These are phyloP conservation scores for Didymellaceae sp. DNA, from an alignment of 2,329 filamentous ascomycete species.

Conservation along the genomic window DNA sequence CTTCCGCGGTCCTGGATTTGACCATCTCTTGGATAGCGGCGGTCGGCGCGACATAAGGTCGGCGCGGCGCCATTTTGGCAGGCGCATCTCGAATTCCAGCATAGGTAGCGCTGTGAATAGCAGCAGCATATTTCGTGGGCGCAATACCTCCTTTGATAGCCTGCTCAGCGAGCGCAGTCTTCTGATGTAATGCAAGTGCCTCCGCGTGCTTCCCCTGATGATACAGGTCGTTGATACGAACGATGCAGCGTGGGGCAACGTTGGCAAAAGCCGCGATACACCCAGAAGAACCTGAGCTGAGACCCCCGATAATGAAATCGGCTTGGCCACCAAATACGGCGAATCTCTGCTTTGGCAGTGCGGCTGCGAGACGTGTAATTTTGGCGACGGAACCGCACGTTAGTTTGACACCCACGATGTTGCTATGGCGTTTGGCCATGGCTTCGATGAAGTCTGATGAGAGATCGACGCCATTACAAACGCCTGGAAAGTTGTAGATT, in stretches of 20 bases:
- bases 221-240: conserved; percentile 65
- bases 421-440: conserved; percentile 61
- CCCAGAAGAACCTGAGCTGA: conserved; percentile 59
- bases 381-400: conserved; percentile 76
- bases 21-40: conserved; percentile 20
- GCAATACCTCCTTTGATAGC: conserved; percentile 70
- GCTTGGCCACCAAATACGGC: conserved; percentile 73
- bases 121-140: conserved; percentile 69
- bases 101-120: conserved; percentile 65
- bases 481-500: conserved; percentile 74
- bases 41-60: conserved; percentile 25
- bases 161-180: conserved; percentile 68
- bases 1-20: conserved; percentile 24
- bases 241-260: conserved; percentile 60
- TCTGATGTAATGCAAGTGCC: conserved; percentile 65
- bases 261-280: conserved; percentile 65
- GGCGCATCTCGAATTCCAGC: conserved; percentile 50
- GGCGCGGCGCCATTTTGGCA: conserved; percentile 21
- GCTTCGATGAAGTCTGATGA: conserved; percentile 68
- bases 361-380: conserved; percentile 66
- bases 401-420: conserved; percentile 72
- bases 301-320: conserved; percentile 68
- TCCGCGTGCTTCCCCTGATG: conserved; percentile 61
- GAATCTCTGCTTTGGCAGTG: conserved; percentile 61
- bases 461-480: conserved; percentile 69